phyloP scores from a whole-genome alignment of 2,329 filamentous ascomycete genomes.

The Thielaviopsis punctulata region DNA sequence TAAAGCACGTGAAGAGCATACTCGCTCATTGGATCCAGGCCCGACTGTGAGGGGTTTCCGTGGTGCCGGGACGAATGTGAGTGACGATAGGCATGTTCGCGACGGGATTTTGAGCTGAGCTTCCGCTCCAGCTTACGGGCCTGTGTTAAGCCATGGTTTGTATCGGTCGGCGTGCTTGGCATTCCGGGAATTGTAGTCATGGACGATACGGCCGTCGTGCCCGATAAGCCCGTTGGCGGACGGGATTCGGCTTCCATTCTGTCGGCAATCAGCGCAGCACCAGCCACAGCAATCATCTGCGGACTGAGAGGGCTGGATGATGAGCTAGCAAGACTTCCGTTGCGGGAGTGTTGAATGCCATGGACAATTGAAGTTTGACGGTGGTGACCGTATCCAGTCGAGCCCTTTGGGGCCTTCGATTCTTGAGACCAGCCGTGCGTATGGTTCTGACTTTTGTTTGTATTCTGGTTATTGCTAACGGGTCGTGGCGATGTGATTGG shows the following conservation, averaged over 20 bases:
- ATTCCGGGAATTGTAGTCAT: conserved; percentile 17
- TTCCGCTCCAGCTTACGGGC: conserved; percentile 40
- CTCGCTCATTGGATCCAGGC: conserved; percentile 88
- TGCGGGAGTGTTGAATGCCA: conserved; percentile 82
- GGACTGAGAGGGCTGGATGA: conserved; percentile 75
- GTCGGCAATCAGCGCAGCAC: conserved; percentile 35
- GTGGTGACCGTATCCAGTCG: conserved; percentile 62
- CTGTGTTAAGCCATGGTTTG: conserved; percentile 25
- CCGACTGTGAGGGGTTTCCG: conserved; percentile 35
- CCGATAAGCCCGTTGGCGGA: conserved; percentile 21
- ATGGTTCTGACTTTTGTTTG: conserved; percentile 13
- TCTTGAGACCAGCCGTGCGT: conserved; percentile 24
- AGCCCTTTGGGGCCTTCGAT: conserved; percentile 27
- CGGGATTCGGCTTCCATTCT: conserved; percentile 30
- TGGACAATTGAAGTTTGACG: conserved; percentile 94
- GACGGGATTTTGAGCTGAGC: conserved; percentile 45
- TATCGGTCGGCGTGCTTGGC: conserved; percentile 29
- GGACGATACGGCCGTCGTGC: conserved; percentile 29
- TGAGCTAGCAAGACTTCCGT: conserved; percentile 69
- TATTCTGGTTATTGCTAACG: neutral
- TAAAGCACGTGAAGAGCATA: conserved; percentile 94
- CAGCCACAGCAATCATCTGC: conserved; percentile 60
- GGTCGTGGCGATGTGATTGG: conserved; percentile 19
- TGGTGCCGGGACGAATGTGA: conserved; percentile 58
- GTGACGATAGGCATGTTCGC: conserved; percentile 57